Percentiles rank a stretch among this genome's conserved stretches.
These are phyloP conservation scores for Solanum bukasovii DNA, from an alignment of 257 asterid species.

Conservation along the genomic window DNA sequence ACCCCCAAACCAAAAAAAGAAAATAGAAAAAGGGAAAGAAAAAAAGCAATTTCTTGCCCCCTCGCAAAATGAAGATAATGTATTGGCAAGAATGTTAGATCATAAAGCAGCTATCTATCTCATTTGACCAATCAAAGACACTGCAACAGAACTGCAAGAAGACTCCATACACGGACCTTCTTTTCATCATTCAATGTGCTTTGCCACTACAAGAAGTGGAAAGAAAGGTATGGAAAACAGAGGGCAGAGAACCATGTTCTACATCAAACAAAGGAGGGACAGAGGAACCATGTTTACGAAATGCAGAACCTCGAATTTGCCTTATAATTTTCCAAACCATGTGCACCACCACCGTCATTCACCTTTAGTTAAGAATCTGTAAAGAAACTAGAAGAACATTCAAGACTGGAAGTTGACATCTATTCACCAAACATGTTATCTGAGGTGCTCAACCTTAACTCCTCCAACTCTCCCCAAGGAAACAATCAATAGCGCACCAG, in stretches of 20 bases:
- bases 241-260: neutral
- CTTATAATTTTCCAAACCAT: neutral
- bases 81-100: neutral
- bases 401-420: neutral
- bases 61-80: neutral
- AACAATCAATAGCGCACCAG: neutral
- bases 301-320: neutral
- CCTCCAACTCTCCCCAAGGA: neutral
- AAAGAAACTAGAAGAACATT: neutral
- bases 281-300: neutral
- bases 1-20: neutral
- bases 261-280: neutral
- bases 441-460: neutral
- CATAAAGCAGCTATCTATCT: neutral
- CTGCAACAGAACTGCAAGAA: neutral
- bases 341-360: neutral
- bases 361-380: neutral
- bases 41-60: neutral
- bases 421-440: neutral
- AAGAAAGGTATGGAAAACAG: neutral
- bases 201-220: neutral
- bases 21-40: neutral
- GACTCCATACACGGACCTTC: neutral
- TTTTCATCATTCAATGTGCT: neutral
- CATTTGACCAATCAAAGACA: neutral